phyloP scores from a whole-genome alignment of 208 protist genomes.

The Leishmania guyanensis region DNA sequence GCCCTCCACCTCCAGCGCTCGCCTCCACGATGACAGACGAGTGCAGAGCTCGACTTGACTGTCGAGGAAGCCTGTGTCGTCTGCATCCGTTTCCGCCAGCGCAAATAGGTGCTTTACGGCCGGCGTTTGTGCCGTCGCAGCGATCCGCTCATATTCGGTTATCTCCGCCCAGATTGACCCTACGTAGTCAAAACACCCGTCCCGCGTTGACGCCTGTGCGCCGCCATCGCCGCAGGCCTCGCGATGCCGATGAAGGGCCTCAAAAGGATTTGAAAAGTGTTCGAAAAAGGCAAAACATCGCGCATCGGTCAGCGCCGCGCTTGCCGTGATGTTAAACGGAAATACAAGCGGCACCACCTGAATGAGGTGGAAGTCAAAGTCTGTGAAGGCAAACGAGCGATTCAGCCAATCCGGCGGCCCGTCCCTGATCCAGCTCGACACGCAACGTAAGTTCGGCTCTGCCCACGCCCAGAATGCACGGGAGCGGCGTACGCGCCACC shows the following conservation, averaged over 20 bases:
- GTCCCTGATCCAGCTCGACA: conserved; percentile 65
- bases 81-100: background rate
- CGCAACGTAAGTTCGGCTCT: conserved; percentile 67
- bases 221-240: background rate
- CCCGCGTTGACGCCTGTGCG: background rate
- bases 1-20: conserved; percentile 11
- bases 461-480: conserved; percentile 84
- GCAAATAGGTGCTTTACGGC: conserved; percentile 19
- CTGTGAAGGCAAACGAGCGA: conserved; percentile 63
- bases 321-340: conserved; percentile 63
- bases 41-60: conserved; percentile 1
- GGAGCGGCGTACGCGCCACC: conserved; percentile 75
- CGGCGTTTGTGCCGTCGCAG: conserved; percentile 16
- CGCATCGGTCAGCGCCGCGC: conserved; percentile 45
- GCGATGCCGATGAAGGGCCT: background rate
- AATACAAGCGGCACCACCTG: conserved; percentile 75
- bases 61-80: background rate
- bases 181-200: conserved; percentile 8
- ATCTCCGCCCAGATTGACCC: conserved; percentile 11
- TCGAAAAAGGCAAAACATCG: conserved; percentile 71
- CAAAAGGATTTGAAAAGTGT: conserved; percentile 39
- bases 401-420: conserved; percentile 58
- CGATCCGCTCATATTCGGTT: conserved; percentile 28
- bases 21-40: conserved; percentile 16
- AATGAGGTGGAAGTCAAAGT: conserved; percentile 72